Evolutionary conservation across 148 eudicot species (phyloP).

Genomic region (Polygonum maritimum): DNA sequence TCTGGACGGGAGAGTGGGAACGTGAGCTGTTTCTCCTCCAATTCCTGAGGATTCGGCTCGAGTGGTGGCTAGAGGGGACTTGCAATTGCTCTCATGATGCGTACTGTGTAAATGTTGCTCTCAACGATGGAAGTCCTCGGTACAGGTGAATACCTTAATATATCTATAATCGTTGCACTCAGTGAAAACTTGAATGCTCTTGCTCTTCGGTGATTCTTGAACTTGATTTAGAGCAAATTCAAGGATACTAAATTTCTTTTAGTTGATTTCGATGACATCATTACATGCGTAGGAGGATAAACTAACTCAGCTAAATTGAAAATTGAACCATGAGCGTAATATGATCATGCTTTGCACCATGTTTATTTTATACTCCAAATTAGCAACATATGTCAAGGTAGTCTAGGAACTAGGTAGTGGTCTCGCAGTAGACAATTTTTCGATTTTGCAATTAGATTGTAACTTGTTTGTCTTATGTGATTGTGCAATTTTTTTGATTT

Average conservation of each 20-base stretch:
- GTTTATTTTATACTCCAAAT: neutral
- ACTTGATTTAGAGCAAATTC: neutral
- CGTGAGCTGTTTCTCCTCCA: conserved; percentile 33
- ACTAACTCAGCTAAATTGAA: neutral
- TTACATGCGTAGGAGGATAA: neutral
- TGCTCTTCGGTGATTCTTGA: neutral
- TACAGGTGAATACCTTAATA: conserved; percentile 15
- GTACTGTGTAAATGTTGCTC: conserved; percentile 12
- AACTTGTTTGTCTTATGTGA: too few relatives aligned
- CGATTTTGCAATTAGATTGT: too few relatives aligned
- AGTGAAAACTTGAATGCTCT: neutral
- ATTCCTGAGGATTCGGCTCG: too few relatives aligned
- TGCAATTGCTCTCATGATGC: conserved; percentile 42
- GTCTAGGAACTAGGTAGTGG: neutral
- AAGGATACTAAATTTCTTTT: neutral
- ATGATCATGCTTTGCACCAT: too few relatives aligned
- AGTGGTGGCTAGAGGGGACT: neutral
- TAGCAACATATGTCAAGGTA: neutral
- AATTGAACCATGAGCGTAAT: neutral
- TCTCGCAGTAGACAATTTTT: too few relatives aligned
- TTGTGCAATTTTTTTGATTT: too few relatives aligned
- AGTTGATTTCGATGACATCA: neutral
- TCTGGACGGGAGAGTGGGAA: conserved; percentile 6
- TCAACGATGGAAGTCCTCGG: conserved; percentile 15
- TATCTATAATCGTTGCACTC: neutral